Evolutionary conservation across 192 early-diverging fungal species (phyloP).

Genomic region (Backusella tarrabulga): DNA sequence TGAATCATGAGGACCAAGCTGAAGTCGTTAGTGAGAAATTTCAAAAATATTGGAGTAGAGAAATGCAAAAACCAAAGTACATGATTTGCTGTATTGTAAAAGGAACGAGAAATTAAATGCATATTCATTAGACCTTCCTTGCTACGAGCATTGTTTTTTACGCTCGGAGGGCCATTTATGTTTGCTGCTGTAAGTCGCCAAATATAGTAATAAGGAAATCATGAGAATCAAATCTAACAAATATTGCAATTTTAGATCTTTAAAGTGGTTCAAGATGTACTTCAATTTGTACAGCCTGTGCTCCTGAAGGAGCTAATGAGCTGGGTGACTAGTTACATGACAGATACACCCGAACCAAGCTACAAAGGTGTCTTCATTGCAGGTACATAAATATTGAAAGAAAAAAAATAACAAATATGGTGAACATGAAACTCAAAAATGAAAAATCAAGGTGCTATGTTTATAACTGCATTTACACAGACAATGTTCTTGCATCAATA

Average conservation of each 20-base stretch:
- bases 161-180: constrained; percentile 63
- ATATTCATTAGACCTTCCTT: constrained; percentile 62
- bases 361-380: constrained; percentile 78
- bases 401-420: not conserved
- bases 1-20: constrained; percentile 60
- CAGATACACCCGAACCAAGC: constrained; percentile 53
- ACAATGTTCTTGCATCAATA: constrained; percentile 85
- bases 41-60: constrained; percentile 60
- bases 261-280: constrained; percentile 71
- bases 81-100: not conserved
- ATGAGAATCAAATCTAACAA: not conserved
- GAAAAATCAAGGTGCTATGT: constrained; percentile 56
- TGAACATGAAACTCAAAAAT: not conserved
- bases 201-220: not conserved
- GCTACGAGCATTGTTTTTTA: constrained; percentile 49
- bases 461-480: constrained; percentile 68
- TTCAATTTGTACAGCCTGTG: constrained; percentile 75
- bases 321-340: constrained; percentile 57
- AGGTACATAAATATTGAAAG: constrained; percentile 13
- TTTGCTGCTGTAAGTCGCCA: constrained; percentile 52
- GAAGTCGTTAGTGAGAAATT: constrained; percentile 60
- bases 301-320: constrained; percentile 68
- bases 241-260: constrained; percentile 42
- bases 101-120: not conserved
- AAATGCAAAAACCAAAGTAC: constrained; percentile 54